phyloP scores from a whole-genome alignment of 768 basidiomycete genomes.

The Kwoniella mangroviensis region DNA sequence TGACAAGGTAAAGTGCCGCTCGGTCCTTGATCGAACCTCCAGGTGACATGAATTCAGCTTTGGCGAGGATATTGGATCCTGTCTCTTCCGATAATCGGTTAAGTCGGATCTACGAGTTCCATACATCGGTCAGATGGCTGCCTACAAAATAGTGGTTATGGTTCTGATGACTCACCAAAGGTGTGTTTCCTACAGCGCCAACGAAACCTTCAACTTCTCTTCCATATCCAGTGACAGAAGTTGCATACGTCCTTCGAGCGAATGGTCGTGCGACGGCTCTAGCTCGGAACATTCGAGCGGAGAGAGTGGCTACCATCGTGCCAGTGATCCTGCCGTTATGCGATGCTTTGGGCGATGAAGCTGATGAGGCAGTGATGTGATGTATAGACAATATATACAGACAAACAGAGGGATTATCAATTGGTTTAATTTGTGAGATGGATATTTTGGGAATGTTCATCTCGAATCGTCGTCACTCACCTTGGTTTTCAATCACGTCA shows the following conservation, averaged over 20 bases:
- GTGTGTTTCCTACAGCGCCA: constrained; percentile 90
- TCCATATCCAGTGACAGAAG: constrained; percentile 44
- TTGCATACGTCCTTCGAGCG: constrained; percentile 39
- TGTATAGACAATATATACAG: background rate
- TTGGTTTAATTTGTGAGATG: background rate
- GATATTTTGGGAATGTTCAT: background rate
- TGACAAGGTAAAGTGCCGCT: constrained; percentile 85
- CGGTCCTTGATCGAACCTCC: constrained; percentile 98
- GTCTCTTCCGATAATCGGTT: constrained; percentile 79
- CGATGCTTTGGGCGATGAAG: no score
- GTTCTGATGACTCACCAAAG: constrained; percentile 66
- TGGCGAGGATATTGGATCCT: constrained; percentile 84
- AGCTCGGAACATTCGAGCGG: constrained; percentile 18
- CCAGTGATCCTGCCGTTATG: background rate
- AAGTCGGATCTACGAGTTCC: constrained; percentile 71
- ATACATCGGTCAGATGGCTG: background rate
- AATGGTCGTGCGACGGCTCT: constrained; percentile 28
- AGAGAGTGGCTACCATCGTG: constrained; percentile 15
- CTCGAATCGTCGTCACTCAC: background rate
- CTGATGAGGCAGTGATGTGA: background rate
- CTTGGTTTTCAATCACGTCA: constrained; percentile 13
- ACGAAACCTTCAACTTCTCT: constrained; percentile 70
- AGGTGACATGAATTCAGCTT: constrained; percentile 98
- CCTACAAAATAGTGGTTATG: no score
- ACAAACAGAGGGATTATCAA: background rate